Evolutionary conservation across 345 rosid genomes (phyloP).

Genomic region (Nasturtium officinale): DNA sequence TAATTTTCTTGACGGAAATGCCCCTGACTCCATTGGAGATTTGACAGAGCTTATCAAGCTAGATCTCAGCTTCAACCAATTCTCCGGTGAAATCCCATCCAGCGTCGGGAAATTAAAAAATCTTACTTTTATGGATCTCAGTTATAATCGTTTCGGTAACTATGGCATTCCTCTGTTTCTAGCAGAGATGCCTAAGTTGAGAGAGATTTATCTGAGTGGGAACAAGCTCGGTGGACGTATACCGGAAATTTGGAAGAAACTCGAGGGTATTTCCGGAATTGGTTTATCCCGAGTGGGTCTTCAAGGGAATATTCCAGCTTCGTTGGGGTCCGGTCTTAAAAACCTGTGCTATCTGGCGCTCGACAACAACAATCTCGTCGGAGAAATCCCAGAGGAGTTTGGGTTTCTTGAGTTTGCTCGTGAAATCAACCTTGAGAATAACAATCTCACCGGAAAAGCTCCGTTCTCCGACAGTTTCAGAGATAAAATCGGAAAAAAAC

Average conservation of each 20-base stretch:
- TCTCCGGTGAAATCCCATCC: constrained; percentile 55
- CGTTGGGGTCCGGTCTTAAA: constrained; percentile 52
- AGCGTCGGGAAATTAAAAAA: constrained; percentile 48
- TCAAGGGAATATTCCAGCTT: constrained; percentile 56
- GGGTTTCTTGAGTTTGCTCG: constrained; percentile 43
- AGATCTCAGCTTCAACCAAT: constrained; percentile 55
- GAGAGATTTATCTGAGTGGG: constrained; percentile 64
- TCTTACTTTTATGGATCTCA: constrained; percentile 59
- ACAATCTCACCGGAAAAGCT: constrained; percentile 58
- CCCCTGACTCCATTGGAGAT: constrained; percentile 51
- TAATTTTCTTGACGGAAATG: constrained; percentile 50
- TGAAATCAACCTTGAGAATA: constrained; percentile 71
- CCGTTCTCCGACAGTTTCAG: constrained; percentile 54
- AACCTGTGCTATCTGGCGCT: constrained; percentile 55
- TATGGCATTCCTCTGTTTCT: constrained; percentile 58
- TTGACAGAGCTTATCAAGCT: constrained; percentile 59
- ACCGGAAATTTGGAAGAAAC: constrained; percentile 63
- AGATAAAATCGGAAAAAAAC: constrained; percentile 48
- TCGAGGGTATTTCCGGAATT: constrained; percentile 53
- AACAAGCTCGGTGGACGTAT: constrained; percentile 60
- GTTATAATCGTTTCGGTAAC: constrained; percentile 59
- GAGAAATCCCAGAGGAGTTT: constrained; percentile 57
- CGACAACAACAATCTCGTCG: constrained; percentile 63
- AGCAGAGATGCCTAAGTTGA: constrained; percentile 48
- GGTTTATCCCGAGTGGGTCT: constrained; percentile 61